A percentile compares a stretch with the other conserved stretches of the same genome.
These are phyloP conservation scores for Xylariaceae sp. DNA, from an alignment of 2,329 filamentous ascomycete species.

Conservation along the genomic window DNA sequence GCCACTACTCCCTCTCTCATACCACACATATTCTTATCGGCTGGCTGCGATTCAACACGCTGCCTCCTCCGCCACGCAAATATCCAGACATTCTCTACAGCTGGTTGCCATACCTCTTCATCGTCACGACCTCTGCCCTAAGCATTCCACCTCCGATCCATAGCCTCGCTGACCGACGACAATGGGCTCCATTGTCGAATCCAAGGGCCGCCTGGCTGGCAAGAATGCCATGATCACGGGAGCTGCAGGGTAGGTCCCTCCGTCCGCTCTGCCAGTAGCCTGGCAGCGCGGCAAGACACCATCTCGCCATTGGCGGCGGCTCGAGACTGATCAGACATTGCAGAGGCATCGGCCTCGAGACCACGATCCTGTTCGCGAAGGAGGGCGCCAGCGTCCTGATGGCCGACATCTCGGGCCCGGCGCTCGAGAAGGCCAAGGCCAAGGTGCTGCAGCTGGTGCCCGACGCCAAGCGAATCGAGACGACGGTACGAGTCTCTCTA, in stretches of 20 bases:
- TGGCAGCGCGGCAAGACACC: too few species aligned
- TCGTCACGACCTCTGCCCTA: too few species aligned
- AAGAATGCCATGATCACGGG: slow-evolving; percentile 71
- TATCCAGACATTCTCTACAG: too few species aligned
- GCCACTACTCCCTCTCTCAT: too few species aligned
- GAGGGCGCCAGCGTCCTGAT: slow-evolving; percentile 83
- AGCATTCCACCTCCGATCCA: too few species aligned
- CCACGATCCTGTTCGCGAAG: slow-evolving; percentile 77
- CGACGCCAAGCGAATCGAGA: slow-evolving; percentile 52
- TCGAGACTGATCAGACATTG: not conserved
- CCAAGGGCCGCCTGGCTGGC: slow-evolving; percentile 45
- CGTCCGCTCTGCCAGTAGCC: too few species aligned
- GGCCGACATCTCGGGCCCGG: slow-evolving; percentile 73
- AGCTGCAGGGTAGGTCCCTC: slow-evolving; percentile 66
- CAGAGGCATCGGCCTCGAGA: slow-evolving; percentile 90
- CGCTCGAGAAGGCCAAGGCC: slow-evolving; percentile 66
- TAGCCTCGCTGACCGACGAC: slow-evolving; percentile 2
- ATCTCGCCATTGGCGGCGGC: not conserved
- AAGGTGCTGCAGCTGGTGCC: slow-evolving; percentile 71
- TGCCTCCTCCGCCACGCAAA: too few species aligned
- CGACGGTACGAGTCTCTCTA: slow-evolving; percentile 31
- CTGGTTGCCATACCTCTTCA: too few species aligned
- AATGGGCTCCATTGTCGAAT: slow-evolving; percentile 23
- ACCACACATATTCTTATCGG: too few species aligned
- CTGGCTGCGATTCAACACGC: too few species aligned